phyloP scores from a whole-genome alignment of 176 grass and related monocot species.

The Echinochloa phyllopogon region DNA sequence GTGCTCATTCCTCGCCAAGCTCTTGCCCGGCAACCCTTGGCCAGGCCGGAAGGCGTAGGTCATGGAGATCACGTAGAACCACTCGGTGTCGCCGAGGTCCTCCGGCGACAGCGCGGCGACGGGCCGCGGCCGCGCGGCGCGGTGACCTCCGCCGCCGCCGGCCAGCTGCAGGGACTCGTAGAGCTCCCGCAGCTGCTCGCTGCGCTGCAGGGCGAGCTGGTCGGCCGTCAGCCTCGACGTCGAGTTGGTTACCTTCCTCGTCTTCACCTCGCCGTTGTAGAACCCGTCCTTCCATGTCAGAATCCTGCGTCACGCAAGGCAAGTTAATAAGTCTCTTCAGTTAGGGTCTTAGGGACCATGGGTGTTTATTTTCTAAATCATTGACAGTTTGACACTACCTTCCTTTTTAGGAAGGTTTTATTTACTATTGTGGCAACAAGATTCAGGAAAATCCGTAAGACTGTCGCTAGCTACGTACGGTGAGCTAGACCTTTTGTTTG shows the following conservation, averaged over 20 bases:
- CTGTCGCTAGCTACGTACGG: too few relatives aligned
- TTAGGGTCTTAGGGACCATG: too few relatives aligned
- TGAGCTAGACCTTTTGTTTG: too few relatives aligned
- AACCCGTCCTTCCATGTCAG: slow-evolving; percentile 75
- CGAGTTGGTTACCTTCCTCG: slow-evolving; percentile 68
- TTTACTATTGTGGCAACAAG: too few relatives aligned
- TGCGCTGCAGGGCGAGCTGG: slow-evolving; percentile 65
- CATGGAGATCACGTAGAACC: slow-evolving; percentile 95
- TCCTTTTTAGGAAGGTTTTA: too few relatives aligned
- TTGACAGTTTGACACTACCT: too few relatives aligned
- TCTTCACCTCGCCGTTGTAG: slow-evolving; percentile 95
- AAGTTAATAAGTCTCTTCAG: too few relatives aligned
- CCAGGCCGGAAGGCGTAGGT: slow-evolving; percentile 70
- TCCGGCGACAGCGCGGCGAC: slow-evolving; percentile 69
- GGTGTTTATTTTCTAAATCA: too few relatives aligned
- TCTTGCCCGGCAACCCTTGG: slow-evolving; percentile 80
- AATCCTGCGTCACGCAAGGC: slow-evolving; percentile 19
- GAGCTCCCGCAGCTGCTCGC: slow-evolving; percentile 76
- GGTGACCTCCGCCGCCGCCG: too few relatives aligned
- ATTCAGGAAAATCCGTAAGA: too few relatives aligned
- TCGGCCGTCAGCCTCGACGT: slow-evolving; percentile 56
- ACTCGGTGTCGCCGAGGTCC: slow-evolving; percentile 76
- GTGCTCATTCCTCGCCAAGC: slow-evolving; percentile 53
- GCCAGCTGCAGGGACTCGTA: slow-evolving; percentile 63
- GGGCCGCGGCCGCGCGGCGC: slow-evolving; percentile 63